Evolutionary conservation across 805 yeast species (phyloP).

Genomic region (Jamesozyma gamospora): DNA sequence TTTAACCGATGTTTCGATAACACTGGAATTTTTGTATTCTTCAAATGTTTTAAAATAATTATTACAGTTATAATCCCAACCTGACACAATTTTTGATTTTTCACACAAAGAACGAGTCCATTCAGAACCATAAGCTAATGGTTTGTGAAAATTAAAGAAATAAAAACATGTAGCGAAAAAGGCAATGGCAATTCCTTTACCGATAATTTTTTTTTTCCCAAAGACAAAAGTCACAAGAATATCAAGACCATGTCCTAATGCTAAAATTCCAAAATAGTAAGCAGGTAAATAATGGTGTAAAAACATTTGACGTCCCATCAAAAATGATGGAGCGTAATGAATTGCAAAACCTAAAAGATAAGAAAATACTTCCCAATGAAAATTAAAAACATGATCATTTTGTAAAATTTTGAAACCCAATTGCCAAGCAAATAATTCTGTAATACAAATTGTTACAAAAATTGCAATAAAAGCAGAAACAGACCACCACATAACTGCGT

Average conservation of each 20-base stretch:
- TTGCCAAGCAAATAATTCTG: constrained; percentile 54
- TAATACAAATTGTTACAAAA: constrained; percentile 37
- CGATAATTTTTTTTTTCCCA: constrained; percentile 34
- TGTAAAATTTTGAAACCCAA: constrained; percentile 40
- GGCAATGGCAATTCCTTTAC: constrained; percentile 36
- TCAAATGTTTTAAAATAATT: constrained; percentile 33
- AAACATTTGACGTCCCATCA: constrained; percentile 90
- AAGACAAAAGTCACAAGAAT: constrained; percentile 37
- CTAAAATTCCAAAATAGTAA: constrained; percentile 74
- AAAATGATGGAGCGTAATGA: constrained; percentile 65
- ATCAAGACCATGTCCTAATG: constrained; percentile 60
- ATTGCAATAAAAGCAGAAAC: constrained; percentile 43
- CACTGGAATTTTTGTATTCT: constrained; percentile 10
- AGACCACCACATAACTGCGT: constrained; percentile 74
- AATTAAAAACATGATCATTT: constrained; percentile 50
- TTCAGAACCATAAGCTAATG: constrained; percentile 65
- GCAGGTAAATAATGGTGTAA: constrained; percentile 92
- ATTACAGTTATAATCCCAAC: constrained; percentile 88
- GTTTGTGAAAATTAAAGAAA: constrained; percentile 53
- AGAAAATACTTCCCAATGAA: constrained; percentile 51
- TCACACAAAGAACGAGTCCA: constrained; percentile 72
- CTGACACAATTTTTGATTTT: constrained; percentile 43
- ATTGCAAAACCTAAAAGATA: constrained; percentile 61
- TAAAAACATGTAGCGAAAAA: constrained; percentile 42
- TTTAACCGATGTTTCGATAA: too few species aligned